Conservation (phyloP, 306 rosid genomes). For the Prunus fruticosa region DNA sequence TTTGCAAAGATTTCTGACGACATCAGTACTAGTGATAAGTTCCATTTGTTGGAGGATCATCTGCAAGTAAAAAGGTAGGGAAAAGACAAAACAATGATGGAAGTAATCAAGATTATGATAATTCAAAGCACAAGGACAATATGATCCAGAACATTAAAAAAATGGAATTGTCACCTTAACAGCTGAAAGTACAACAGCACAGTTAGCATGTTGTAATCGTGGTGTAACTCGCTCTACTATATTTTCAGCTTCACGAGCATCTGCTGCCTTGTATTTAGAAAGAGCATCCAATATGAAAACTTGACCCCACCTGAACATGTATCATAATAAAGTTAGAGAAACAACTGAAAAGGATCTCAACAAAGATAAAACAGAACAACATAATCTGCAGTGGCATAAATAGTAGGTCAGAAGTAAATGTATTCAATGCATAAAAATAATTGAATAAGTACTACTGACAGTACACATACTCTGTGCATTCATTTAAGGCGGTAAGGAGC, state of each 20-base stretch:
- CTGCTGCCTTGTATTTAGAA: conserved; percentile 92
- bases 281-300: conserved; percentile 98
- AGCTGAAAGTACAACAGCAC: conserved; percentile 98
- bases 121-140: conserved; percentile 15
- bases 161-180: conserved; percentile 62
- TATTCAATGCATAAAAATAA: not conserved
- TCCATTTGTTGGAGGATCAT: conserved; percentile 99
- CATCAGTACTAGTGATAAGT: conserved; percentile 92
- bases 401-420: not conserved
- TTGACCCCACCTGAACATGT: conserved; percentile 86
- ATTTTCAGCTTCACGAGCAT: conserved; percentile 97
- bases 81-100: conserved; percentile 19
- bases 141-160: conserved; percentile 19
- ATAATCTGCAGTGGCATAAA: not conserved
- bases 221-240: conserved; percentile 99
- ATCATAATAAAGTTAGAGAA: conserved; percentile 21
- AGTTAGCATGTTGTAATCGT: conserved; percentile 94
- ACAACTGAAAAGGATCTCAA: not conserved
- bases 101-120: conserved; percentile 6
- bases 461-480: conserved; percentile 93
- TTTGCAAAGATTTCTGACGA: conserved; percentile 98
- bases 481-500: conserved; percentile 98
- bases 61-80: conserved; percentile 39
- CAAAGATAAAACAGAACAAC: not conserved
- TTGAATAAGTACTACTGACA: not conserved